Percentiles rank a stretch among this genome's conserved stretches.
These are phyloP conservation scores for Fusarium oligoseptatum DNA, from an alignment of 2,329 filamentous ascomycete species.

Conservation along the genomic window DNA sequence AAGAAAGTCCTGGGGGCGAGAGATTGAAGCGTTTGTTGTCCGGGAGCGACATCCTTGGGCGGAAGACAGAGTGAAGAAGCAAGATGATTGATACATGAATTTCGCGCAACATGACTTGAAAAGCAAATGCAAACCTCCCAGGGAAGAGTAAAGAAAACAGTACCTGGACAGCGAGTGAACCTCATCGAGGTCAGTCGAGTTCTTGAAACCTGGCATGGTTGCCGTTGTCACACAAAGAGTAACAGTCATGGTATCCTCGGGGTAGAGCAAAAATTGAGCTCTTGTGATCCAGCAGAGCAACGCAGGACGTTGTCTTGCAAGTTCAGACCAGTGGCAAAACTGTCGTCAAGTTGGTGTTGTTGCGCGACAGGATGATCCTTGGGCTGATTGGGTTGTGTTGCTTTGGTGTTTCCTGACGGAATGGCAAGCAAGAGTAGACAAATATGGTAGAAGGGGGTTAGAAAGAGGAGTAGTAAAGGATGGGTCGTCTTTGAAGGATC, in stretches of 20 bases:
- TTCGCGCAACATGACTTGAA: conserved; percentile 46
- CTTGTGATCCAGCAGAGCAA: conserved; percentile 48
- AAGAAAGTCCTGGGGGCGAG: conserved; percentile 26
- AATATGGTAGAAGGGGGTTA: conserved; percentile 20
- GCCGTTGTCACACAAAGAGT: conserved; percentile 62
- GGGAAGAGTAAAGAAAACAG: conserved; percentile 64
- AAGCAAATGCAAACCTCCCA: conserved; percentile 57
- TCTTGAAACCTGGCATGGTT: conserved; percentile 68
- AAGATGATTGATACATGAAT: conserved; percentile 48
- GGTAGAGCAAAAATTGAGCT: conserved; percentile 48
- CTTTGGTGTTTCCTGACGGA: conserved; percentile 39
- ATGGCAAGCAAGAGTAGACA: conserved; percentile 35
- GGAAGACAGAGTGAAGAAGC: conserved; percentile 43
- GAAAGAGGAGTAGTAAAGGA: conserved; percentile 40
- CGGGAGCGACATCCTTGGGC: conserved; percentile 37
- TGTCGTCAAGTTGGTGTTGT: conserved; percentile 45
- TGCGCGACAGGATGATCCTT: conserved; percentile 48
- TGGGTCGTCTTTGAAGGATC: conserved; percentile 43
- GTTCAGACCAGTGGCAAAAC: conserved; percentile 45
- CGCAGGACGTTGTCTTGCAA: conserved; percentile 46
- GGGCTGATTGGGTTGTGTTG: conserved; percentile 41
- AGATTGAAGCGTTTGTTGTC: conserved; percentile 23
- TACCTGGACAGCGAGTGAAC: conserved; percentile 73
- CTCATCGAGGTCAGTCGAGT: conserved; percentile 68
- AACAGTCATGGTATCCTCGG: conserved; percentile 63